A percentile compares a stretch with the other conserved stretches of the same genome.
These are phyloP conservation scores for Globisporangium splendens DNA, from an alignment of 352 stramenopile species.

Conservation along the genomic window DNA sequence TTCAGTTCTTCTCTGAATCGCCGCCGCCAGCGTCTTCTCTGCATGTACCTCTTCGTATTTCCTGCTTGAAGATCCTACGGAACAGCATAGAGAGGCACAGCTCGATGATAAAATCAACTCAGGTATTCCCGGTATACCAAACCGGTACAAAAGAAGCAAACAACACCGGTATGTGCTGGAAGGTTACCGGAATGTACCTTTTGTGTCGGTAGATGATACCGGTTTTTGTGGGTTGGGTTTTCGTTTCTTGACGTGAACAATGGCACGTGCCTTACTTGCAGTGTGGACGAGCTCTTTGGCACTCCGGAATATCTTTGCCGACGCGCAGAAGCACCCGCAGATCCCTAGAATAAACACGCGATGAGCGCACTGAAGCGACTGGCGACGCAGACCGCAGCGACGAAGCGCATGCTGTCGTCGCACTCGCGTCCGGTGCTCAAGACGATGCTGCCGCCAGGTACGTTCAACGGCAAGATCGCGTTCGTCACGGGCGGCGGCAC, in stretches of 20 bases:
- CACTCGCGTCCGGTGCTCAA: slow-evolving; percentile 28
- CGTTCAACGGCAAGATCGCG: slow-evolving; percentile 82
- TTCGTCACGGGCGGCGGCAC: slow-evolving; percentile 95
- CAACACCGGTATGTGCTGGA: no score
- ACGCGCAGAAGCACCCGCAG: not conserved
- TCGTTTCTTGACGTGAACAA: slow-evolving; percentile 1
- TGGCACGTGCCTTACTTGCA: no score
- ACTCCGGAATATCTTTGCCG: not conserved
- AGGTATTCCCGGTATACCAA: no score
- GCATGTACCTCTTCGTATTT: no score
- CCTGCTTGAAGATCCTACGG: no score
- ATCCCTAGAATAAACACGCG: no score
- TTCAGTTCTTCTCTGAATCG: no score
- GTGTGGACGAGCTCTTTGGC: slow-evolving; percentile 2
- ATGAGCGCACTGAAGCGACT: slow-evolving; percentile 4
- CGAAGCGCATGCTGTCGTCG: slow-evolving; percentile 6
- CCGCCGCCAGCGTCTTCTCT: no score
- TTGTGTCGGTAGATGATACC: not conserved
- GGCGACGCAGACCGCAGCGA: not conserved
- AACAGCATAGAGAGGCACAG: no score
- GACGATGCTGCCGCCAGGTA: slow-evolving; percentile 67
- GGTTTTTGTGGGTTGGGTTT: not conserved
- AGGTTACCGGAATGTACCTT: no score
- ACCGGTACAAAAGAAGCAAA: not conserved
- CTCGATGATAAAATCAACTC: no score